phyloP scores from a whole-genome alignment of 208 protist species.

The Naegleria lovaniensis region DNA sequence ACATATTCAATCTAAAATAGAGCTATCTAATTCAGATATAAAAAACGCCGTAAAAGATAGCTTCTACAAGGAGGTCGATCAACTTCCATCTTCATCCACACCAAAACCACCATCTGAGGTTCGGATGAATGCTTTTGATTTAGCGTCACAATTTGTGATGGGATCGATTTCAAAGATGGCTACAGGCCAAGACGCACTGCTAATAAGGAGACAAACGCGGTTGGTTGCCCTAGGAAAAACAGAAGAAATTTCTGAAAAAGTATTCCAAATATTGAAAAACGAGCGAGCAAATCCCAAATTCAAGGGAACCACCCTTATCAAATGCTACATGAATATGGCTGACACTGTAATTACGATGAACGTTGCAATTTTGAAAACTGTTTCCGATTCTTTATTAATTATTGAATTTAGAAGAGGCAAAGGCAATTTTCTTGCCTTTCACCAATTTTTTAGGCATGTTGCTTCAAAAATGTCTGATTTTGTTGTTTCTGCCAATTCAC shows the following conservation, averaged over 20 bases:
- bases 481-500: neutral
- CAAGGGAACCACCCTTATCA: neutral
- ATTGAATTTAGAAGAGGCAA: slow-evolving; percentile 3
- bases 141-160: neutral
- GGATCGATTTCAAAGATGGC: neutral
- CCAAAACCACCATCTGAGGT: neutral
- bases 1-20: neutral
- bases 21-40: neutral
- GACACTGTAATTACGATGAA: neutral
- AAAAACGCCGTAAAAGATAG: neutral
- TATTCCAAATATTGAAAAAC: neutral
- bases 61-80: neutral
- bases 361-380: neutral
- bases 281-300: neutral
- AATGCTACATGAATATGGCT: neutral
- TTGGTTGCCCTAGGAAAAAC: neutral
- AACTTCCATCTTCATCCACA: neutral
- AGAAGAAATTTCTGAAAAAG: neutral
- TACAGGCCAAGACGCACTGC: neutral
- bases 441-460: neutral
- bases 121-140: neutral
- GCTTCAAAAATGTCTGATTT: neutral
- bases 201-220: neutral
- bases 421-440: neutral
- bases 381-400: neutral